Evolutionary conservation across 2,329 filamentous ascomycete species (phyloP).

Genomic region (Chaetomium globosum): DNA sequence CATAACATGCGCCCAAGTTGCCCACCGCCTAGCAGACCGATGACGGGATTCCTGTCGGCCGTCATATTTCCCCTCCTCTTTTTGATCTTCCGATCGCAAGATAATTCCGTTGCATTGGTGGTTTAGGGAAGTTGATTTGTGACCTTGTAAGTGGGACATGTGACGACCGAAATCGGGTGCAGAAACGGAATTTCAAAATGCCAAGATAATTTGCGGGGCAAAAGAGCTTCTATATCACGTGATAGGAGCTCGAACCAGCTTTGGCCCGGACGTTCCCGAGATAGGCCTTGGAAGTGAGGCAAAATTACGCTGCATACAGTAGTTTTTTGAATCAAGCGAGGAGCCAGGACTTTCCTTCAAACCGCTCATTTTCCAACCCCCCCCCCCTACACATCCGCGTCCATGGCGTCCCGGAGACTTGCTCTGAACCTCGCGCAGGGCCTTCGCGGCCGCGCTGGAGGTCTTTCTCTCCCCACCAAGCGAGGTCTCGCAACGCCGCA

Average conservation of each 20-base stretch:
- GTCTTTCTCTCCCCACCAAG: conserved; percentile 77
- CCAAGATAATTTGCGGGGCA: conserved; percentile 15
- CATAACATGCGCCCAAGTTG: conserved; percentile 92
- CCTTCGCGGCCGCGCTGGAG: conserved; percentile 83
- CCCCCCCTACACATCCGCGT: conserved; percentile 55
- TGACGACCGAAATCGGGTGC: conserved; percentile 18
- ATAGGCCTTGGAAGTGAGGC: conserved; percentile 37
- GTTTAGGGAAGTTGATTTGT: background rate
- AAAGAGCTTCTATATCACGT: conserved; percentile 24
- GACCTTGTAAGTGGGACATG: background rate
- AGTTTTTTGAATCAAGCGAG: conserved; percentile 36
- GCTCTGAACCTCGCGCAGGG: conserved; percentile 91
- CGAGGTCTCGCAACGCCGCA: conserved; percentile 91
- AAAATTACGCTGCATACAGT: conserved; percentile 34
- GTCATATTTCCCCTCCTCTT: conserved; percentile 26
- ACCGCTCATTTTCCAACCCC: conserved; percentile 55
- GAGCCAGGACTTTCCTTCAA: conserved; percentile 47
- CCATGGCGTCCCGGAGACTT: conserved; percentile 96
- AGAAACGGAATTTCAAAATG: conserved; percentile 26
- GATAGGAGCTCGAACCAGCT: conserved; percentile 23
- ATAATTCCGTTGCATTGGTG: background rate
- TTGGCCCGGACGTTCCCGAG: conserved; percentile 37
- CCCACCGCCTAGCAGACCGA: conserved; percentile 62
- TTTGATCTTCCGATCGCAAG: background rate
- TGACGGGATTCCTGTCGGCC: conserved; percentile 42